Conservation (phyloP, 2,329 filamentous ascomycete species). For the Colletotrichum chrysophilum region DNA sequence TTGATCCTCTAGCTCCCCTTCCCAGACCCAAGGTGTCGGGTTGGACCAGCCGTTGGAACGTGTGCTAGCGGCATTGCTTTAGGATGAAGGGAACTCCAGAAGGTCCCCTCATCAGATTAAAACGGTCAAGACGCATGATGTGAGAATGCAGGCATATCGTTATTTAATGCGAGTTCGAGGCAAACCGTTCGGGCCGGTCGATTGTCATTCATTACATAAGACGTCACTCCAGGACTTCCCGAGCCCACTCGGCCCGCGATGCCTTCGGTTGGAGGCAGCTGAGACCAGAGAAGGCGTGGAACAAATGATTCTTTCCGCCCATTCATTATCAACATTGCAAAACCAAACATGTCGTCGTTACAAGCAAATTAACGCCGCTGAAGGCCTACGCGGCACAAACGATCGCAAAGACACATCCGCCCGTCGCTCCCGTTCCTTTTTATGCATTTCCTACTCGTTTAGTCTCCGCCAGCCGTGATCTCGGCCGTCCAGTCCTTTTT, state of each 20-base stretch:
- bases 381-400: neutral
- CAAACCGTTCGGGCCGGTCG: neutral
- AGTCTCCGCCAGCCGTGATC: conserved; percentile 48
- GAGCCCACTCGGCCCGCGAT: neutral
- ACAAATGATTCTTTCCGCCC: neutral
- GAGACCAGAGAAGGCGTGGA: neutral
- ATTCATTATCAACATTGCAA: neutral
- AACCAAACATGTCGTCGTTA: conserved; percentile 13
- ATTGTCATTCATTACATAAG: neutral
- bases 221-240: neutral
- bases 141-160: neutral
- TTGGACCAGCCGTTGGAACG: neutral
- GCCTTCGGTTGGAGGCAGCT: neutral
- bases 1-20: neutral
- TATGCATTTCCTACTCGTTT: neutral
- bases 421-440: neutral
- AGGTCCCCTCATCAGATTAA: neutral
- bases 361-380: neutral
- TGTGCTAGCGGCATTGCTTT: neutral
- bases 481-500: conserved; percentile 67
- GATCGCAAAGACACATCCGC: neutral
- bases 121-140: neutral
- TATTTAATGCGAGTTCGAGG: neutral
- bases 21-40: neutral
- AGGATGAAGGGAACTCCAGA: neutral